Evolutionary conservation across 331 rosid species (phyloP).

Genomic region (Quercus phellos): DNA sequence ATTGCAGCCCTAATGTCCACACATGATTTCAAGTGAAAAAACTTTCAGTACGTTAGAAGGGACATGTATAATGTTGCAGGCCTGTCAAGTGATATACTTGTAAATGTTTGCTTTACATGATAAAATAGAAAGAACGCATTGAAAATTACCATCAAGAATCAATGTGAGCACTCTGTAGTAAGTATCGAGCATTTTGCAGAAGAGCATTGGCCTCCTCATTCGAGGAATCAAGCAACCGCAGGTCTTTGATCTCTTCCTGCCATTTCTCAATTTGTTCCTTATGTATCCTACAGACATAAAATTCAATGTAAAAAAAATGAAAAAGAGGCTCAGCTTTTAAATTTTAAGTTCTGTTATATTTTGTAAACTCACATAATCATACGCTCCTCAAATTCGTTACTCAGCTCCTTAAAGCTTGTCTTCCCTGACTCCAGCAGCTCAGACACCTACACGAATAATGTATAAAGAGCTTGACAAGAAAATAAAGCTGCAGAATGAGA

Average conservation of each 20-base stretch:
- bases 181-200: conserved; percentile 62
- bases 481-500: not conserved
- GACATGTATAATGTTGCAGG: not conserved
- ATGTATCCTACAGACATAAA: conserved; percentile 49
- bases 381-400: conserved; percentile 68
- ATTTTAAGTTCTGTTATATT: not conserved
- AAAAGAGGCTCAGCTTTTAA: not conserved
- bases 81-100: not conserved
- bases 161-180: conserved; percentile 51
- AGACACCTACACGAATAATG: conserved; percentile 50
- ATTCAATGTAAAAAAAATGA: not conserved
- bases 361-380: conserved; percentile 52
- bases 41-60: not conserved
- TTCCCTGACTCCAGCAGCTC: conserved; percentile 80
- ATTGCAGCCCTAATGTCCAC: not conserved
- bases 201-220: conserved; percentile 65
- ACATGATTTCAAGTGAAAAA: not conserved
- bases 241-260: conserved; percentile 70
- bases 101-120: not conserved
- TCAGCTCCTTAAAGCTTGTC: conserved; percentile 57
- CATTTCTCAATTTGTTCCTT: conserved; percentile 76
- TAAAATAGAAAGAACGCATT: not conserved
- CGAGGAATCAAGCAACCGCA: conserved; percentile 61
- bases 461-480: not conserved
- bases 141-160: conserved; percentile 42